Evolutionary conservation across 2,329 filamentous ascomycete species (phyloP).

Genomic region (Colletotrichum camelliae): DNA sequence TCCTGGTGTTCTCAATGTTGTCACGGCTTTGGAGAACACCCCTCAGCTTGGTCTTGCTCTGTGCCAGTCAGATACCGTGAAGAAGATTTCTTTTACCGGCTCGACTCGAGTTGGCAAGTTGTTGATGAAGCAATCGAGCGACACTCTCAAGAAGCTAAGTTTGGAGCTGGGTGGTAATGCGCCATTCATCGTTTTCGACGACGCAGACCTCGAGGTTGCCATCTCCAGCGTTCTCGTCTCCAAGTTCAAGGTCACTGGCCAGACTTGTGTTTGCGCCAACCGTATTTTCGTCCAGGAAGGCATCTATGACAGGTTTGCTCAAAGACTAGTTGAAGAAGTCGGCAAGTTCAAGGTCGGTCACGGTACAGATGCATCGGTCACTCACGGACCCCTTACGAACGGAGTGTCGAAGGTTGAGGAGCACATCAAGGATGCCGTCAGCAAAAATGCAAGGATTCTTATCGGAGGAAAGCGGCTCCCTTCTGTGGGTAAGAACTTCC

Average conservation of each 20-base stretch:
- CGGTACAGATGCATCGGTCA: constrained; percentile 60
- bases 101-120: constrained; percentile 72
- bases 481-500: constrained; percentile 73
- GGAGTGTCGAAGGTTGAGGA: constrained; percentile 66
- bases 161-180: constrained; percentile 95
- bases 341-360: constrained; percentile 78
- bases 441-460: constrained; percentile 65
- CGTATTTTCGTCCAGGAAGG: constrained; percentile 79
- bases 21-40: constrained; percentile 82
- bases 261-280: constrained; percentile 94
- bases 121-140: constrained; percentile 88
- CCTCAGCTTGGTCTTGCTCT: constrained; percentile 77
- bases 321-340: constrained; percentile 74
- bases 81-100: constrained; percentile 94
- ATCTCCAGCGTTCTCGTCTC: constrained; percentile 82
- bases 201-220: constrained; percentile 87
- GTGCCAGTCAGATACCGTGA: constrained; percentile 77
- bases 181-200: constrained; percentile 96
- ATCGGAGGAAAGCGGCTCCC: constrained; percentile 66
- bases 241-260: constrained; percentile 94
- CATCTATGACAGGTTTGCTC: constrained; percentile 77
- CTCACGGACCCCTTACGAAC: constrained; percentile 70
- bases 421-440: constrained; percentile 68
- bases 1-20: constrained; percentile 86
- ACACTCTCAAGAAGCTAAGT: constrained; percentile 81